Evolutionary conservation across 495 filamentous ascomycete species (phyloP).

Genomic region (Penicillium cosmopolitanum): DNA sequence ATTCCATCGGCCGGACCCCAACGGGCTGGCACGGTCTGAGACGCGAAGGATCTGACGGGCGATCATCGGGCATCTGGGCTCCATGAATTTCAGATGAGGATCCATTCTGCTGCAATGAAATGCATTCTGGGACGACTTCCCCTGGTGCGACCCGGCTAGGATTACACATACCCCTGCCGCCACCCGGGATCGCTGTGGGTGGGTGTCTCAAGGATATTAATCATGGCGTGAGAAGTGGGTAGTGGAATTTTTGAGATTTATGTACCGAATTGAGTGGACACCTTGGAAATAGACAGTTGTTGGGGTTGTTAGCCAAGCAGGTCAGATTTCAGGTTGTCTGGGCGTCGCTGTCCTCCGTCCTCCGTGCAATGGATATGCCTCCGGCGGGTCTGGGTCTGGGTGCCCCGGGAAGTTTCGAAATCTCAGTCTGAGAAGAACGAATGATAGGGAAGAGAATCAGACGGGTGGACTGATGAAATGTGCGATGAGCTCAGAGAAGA

Average conservation of each 20-base stretch:
- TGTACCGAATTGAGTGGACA: too few species aligned
- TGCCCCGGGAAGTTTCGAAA: constrained; percentile 5
- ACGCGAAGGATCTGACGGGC: constrained; percentile 12
- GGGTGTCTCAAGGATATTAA: constrained; percentile 25
- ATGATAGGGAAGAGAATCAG: background rate
- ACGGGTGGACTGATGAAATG: background rate
- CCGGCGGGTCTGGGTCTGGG: too few species aligned
- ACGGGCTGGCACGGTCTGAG: constrained; percentile 1
- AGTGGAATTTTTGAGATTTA: background rate
- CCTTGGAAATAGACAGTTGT: too few species aligned
- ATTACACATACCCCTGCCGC: constrained; percentile 24
- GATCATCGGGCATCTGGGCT: constrained; percentile 13
- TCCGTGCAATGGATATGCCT: background rate
- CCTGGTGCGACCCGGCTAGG: constrained; percentile 15
- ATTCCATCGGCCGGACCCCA: constrained; percentile 1
- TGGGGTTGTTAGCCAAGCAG: too few species aligned
- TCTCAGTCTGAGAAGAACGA: background rate
- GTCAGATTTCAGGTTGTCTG: background rate
- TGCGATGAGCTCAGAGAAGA: background rate
- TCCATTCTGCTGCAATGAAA: background rate
- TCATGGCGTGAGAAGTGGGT: background rate
- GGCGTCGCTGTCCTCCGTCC: background rate
- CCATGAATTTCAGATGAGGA: background rate
- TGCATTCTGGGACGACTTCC: background rate
- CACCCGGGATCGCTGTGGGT: constrained; percentile 14